These are phyloP conservation scores for Pseudocercospora vitis DNA, from an alignment of 2,329 filamentous ascomycete genomes.

Conservation along the genomic window DNA sequence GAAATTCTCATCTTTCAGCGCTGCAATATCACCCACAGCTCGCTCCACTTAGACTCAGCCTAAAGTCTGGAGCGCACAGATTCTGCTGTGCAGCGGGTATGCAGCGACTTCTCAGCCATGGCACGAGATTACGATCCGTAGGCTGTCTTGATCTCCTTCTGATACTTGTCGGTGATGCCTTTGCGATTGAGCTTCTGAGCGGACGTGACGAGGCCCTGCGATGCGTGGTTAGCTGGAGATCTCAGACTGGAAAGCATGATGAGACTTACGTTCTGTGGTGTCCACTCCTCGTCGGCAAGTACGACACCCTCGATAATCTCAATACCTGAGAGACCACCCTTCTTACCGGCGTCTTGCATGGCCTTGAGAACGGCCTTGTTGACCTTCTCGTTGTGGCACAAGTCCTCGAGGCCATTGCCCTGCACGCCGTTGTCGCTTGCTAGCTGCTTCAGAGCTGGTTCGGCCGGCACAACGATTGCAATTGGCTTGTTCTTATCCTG, in stretches of 20 bases:
- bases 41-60: no score
- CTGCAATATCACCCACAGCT: no score
- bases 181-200: constrained; percentile 56
- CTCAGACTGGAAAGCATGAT: no score
- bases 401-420: constrained; percentile 61
- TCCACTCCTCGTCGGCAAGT: constrained; percentile 84
- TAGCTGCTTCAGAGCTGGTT: constrained; percentile 57
- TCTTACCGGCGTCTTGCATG: constrained; percentile 63
- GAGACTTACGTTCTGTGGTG: constrained; percentile 74
- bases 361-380: constrained; percentile 67
- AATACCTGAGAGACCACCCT: constrained; percentile 66
- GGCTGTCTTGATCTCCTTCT: constrained; percentile 52
- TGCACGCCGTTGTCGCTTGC: constrained; percentile 60
- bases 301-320: constrained; percentile 77
- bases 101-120: no score
- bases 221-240: no score
- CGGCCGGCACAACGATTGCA: constrained; percentile 70
- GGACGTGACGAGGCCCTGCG: constrained; percentile 52
- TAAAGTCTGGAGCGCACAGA: no score
- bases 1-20: no score
- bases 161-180: constrained; percentile 51
- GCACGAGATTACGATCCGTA: constrained; percentile 43
- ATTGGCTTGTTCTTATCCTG: constrained; percentile 73
- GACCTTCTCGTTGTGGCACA: constrained; percentile 68
- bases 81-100: no score